phyloP scores from a whole-genome alignment of 306 rosid genomes.

The Hylodesmum podocarpum region DNA sequence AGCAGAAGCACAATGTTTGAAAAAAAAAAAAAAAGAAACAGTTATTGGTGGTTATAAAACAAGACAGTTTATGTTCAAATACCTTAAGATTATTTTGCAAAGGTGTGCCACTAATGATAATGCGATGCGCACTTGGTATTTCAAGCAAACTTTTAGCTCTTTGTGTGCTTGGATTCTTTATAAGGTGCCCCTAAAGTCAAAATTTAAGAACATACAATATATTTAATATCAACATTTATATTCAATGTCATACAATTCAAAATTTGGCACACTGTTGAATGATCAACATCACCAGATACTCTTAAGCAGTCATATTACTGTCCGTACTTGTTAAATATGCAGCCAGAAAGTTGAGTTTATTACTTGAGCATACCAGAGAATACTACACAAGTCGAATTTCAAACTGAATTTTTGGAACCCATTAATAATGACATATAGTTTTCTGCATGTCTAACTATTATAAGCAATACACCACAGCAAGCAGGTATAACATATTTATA shows the following conservation, averaged over 20 bases:
- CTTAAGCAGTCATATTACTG: background rate
- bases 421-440: background rate
- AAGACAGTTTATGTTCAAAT: slow-evolving; percentile 6
- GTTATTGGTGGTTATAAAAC: background rate
- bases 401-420: background rate
- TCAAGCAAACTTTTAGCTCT: slow-evolving; percentile 95
- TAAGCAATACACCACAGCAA: background rate
- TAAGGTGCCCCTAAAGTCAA: slow-evolving; percentile 86
- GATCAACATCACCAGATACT: background rate
- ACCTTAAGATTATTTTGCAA: slow-evolving; percentile 95
- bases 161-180: slow-evolving; percentile 95
- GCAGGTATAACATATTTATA: background rate
- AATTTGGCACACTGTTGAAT: background rate
- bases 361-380: background rate
- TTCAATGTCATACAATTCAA: slow-evolving; percentile 16
- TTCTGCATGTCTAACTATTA: background rate
- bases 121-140: slow-evolving; percentile 82
- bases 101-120: slow-evolving; percentile 88
- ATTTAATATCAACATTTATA: background rate
- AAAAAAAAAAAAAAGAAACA: no score
- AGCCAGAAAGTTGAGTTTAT: background rate
- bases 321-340: background rate
- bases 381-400: background rate
- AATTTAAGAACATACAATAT: slow-evolving; percentile 25
- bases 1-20: background rate